Percentiles rank a stretch among this genome's conserved stretches.
Conservation (phyloP, 176 grass and related monocot genomes). For the Otatea glauca region DNA sequence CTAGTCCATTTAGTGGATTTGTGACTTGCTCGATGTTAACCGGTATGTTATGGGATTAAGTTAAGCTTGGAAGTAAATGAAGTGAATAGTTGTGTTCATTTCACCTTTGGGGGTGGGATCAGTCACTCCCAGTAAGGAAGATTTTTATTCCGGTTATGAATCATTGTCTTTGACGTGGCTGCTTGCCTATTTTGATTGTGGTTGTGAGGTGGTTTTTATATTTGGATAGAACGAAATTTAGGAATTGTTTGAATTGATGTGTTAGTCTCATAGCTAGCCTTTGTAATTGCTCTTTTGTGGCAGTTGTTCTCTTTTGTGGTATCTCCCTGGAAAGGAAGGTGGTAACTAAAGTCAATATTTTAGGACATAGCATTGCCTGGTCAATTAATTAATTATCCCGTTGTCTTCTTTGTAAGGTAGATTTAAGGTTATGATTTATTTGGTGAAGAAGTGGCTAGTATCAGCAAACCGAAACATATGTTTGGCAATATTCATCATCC, state of each 20-base stretch:
- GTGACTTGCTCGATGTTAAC: conserved; percentile 4
- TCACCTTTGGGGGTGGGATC: background rate
- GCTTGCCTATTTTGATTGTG: background rate
- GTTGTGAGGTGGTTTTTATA: too few relatives aligned
- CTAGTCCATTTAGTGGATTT: background rate
- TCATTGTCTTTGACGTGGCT: conserved; percentile 16
- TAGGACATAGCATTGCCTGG: conserved; percentile 28
- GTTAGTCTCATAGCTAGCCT: background rate
- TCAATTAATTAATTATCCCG: conserved; percentile 26
- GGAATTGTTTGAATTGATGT: background rate
- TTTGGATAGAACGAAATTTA: background rate
- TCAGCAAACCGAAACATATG: too few relatives aligned
- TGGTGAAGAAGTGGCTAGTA: too few relatives aligned
- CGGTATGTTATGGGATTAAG: conserved; percentile 17
- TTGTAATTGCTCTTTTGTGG: conserved; percentile 10
- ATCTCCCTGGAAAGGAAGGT: conserved; percentile 33
- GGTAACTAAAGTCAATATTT: conserved; percentile 27
- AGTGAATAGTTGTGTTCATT: conserved; percentile 10
- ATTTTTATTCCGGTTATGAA: conserved; percentile 2
- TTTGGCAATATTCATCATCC: too few relatives aligned
- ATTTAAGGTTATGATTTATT: too few relatives aligned
- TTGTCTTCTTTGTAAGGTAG: conserved; percentile 31
- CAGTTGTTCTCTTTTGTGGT: conserved; percentile 2
- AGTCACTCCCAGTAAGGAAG: background rate
- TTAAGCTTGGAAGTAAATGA: background rate